phyloP scores from a whole-genome alignment of 2,329 filamentous ascomycete species.

The Sclerotinia borealis region DNA sequence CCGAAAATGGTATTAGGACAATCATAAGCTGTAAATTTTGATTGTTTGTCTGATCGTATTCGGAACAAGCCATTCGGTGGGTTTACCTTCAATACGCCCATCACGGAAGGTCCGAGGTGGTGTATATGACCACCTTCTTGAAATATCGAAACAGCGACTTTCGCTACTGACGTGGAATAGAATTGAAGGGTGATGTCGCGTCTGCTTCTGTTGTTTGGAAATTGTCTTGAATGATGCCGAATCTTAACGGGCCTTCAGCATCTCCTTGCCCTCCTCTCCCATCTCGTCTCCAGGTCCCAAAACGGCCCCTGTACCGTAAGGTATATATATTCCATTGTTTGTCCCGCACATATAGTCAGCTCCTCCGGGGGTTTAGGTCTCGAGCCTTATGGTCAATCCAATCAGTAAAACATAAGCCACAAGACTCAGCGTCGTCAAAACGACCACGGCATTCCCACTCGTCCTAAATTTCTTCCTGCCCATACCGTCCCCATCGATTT shows the following conservation, averaged over 20 bases:
- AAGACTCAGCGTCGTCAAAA: conserved; percentile 52
- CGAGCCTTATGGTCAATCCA: conserved; percentile 44
- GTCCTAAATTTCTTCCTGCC: conserved; percentile 54
- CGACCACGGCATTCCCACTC: conserved; percentile 54
- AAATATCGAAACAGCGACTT: neutral
- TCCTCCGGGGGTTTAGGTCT: conserved; percentile 12
- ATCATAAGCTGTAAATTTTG: neutral
- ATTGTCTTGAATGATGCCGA: neutral
- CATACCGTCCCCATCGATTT: conserved; percentile 35
- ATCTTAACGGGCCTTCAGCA: neutral
- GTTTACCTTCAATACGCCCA: neutral
- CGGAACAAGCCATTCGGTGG: neutral
- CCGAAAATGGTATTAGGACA: neutral
- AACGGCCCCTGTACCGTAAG: neutral
- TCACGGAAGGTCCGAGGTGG: neutral
- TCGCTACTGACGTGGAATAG: neutral
- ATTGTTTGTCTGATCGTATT: neutral
- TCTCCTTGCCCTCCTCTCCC: neutral
- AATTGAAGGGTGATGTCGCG: neutral
- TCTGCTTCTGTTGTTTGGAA: neutral
- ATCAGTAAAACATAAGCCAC: conserved; percentile 52
- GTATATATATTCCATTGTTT: neutral
- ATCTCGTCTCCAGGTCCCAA: neutral
- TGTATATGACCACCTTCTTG: neutral
- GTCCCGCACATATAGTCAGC: conserved; percentile 4